A percentile compares a stretch with the other conserved stretches of the same genome.
Evolutionary conservation across 345 rosid genomes (phyloP).

Genomic region (Salix dunnii): DNA sequence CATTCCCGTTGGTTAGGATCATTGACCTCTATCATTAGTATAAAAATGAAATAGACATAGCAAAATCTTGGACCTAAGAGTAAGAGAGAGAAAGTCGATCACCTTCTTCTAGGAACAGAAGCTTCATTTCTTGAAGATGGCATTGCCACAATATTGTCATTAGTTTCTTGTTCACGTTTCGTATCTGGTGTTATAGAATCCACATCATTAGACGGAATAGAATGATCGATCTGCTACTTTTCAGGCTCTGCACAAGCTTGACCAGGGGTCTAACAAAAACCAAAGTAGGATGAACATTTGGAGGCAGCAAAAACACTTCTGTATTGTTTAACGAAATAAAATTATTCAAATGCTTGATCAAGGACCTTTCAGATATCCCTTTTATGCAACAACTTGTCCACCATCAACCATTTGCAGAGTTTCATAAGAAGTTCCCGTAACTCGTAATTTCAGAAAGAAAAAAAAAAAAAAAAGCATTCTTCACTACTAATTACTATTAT

Average conservation of each 20-base stretch:
- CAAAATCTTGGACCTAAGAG: not conserved
- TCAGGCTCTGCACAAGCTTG: slow-evolving; percentile 32
- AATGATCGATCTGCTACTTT: slow-evolving; percentile 25
- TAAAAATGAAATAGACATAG: not conserved
- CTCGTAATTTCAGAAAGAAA: not conserved
- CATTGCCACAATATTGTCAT: slow-evolving; percentile 28
- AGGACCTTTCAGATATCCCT: slow-evolving; percentile 65
- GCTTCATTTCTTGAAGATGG: slow-evolving; percentile 36
- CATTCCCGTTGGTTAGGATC: not conserved
- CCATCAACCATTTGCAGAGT: slow-evolving; percentile 69
- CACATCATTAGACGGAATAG: slow-evolving; percentile 27
- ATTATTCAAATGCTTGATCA: slow-evolving; percentile 64
- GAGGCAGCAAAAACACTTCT: slow-evolving; percentile 59
- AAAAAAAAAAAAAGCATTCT: not conserved
- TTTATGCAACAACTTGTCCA: slow-evolving; percentile 91
- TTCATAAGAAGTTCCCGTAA: not conserved
- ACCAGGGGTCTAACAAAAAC: slow-evolving; percentile 56
- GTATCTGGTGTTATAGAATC: slow-evolving; percentile 17
- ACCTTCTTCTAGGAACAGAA: slow-evolving; percentile 68
- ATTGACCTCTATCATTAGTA: not conserved
- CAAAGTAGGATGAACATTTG: slow-evolving; percentile 48
- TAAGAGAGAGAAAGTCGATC: not conserved
- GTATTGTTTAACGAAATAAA: slow-evolving; percentile 51
- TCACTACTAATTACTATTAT: not conserved
- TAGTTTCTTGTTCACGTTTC: slow-evolving; percentile 23